Evolutionary conservation across 2,329 filamentous ascomycete species (phyloP).

Genomic region (Dothidotthia symphoricarpi): DNA sequence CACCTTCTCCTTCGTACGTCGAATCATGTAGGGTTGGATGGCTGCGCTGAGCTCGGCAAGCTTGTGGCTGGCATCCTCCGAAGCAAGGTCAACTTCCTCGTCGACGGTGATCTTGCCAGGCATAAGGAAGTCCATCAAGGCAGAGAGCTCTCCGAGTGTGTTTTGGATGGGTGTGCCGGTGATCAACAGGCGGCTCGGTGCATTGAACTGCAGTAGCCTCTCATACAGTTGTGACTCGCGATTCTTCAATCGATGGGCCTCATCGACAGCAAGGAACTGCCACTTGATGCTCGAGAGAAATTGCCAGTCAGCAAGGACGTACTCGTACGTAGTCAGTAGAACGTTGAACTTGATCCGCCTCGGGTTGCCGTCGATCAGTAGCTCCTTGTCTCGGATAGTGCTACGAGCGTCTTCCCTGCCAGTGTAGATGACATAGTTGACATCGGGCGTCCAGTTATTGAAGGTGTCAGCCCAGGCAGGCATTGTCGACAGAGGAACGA

Average conservation of each 20-base stretch:
- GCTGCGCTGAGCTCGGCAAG: conserved; percentile 79
- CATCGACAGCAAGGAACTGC: conserved; percentile 95
- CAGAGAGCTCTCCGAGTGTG: conserved; percentile 86
- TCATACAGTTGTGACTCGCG: conserved; percentile 89
- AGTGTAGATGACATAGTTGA: conserved; percentile 97
- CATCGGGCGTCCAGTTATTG: conserved; percentile 89
- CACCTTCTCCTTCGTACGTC: conserved; percentile 94
- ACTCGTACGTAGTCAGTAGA: conserved; percentile 96
- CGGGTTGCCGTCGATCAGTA: conserved; percentile 80
- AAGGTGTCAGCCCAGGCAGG: conserved; percentile 98
- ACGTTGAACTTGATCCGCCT: conserved; percentile 95
- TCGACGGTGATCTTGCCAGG: conserved; percentile 92
- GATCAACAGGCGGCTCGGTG: conserved; percentile 86
- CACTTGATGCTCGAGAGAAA: conserved; percentile 91
- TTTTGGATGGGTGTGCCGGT: conserved; percentile 98
- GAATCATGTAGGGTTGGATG: conserved; percentile 91
- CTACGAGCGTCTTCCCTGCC: conserved; percentile 82
- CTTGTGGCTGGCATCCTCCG: conserved; percentile 80
- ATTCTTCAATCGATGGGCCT: conserved; percentile 96
- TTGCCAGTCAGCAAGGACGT: conserved; percentile 79
- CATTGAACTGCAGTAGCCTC: conserved; percentile 79
- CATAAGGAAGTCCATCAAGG: conserved; percentile 93
- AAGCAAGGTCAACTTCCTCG: conserved; percentile 81
- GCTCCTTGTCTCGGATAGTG: conserved; percentile 86
- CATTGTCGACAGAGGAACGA: conserved; percentile 96